phyloP scores from a whole-genome alignment of 2,329 filamentous ascomycete species.

The Botryotinia narcissicola region DNA sequence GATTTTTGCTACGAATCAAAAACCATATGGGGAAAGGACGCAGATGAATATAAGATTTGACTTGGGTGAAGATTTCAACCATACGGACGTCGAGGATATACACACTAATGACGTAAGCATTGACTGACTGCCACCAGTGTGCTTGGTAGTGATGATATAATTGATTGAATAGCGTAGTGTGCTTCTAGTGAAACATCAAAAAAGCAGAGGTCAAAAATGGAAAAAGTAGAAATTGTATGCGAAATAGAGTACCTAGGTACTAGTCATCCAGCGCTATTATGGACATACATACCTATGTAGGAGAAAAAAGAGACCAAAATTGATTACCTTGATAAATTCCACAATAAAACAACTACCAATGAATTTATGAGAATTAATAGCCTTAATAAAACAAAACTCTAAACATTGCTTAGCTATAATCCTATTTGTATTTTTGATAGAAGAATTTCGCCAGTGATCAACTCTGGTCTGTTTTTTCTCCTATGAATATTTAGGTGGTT shows the following conservation, averaged over 20 bases:
- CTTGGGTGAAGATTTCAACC: neutral
- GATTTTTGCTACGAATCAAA: neutral
- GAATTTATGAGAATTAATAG: no score
- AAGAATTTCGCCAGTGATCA: no score
- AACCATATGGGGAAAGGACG: neutral
- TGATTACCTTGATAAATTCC: no score
- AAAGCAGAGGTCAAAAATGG: neutral
- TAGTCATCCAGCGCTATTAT: no score
- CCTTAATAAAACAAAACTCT: no score
- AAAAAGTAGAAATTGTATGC: neutral
- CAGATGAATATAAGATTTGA: neutral
- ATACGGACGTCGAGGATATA: neutral
- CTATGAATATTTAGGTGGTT: no score
- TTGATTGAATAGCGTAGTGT: neutral
- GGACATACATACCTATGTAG: no score
- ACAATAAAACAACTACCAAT: no score
- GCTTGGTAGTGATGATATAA: neutral
- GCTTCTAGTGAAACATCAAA: neutral
- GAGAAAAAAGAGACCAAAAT: no score
- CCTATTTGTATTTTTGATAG: no score
- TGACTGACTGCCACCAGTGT: neutral
- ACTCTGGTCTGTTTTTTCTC: no score
- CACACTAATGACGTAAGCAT: neutral
- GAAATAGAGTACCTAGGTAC: neutral
- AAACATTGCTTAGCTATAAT: no score